phyloP scores from a whole-genome alignment of 2,329 filamentous ascomycete species.

The Talaromyces sp. region DNA sequence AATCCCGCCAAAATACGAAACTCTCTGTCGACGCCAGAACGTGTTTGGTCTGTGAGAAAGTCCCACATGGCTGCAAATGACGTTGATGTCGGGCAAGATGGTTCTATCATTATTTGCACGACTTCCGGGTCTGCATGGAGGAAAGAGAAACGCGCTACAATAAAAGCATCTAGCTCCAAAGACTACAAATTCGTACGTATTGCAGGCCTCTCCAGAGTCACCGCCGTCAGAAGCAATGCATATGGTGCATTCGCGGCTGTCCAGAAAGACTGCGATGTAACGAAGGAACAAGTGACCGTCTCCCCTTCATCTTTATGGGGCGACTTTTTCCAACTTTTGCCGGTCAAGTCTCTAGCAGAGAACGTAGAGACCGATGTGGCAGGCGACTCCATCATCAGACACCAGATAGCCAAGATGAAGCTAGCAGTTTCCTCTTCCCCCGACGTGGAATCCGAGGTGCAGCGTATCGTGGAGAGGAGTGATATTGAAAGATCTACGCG shows the following conservation, averaged over 20 bases:
- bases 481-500: constrained; percentile 23
- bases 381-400: background rate
- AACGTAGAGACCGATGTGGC: constrained; percentile 29
- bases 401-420: constrained; percentile 29
- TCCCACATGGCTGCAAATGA: constrained; percentile 78
- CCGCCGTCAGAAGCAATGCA: constrained; percentile 77
- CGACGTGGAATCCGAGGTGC: constrained; percentile 42
- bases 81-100: constrained; percentile 83
- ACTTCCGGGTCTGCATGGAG: constrained; percentile 90
- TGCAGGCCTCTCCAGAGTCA: constrained; percentile 77
- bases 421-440: constrained; percentile 40
- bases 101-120: constrained; percentile 90
- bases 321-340: constrained; percentile 65
- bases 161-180: constrained; percentile 69
- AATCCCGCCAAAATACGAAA: constrained; percentile 87
- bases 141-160: constrained; percentile 73
- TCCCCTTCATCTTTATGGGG: constrained; percentile 65
- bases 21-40: constrained; percentile 69
- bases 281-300: constrained; percentile 65
- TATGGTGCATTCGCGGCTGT: constrained; percentile 88
- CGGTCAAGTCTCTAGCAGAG: constrained; percentile 58
- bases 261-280: constrained; percentile 76
- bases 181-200: constrained; percentile 95
- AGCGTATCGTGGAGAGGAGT: constrained; percentile 23
- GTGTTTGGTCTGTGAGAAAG: constrained; percentile 85